These are phyloP conservation scores for Ustilago tritici DNA, from an alignment of 1,284 basidiomycete species.

Conservation along the genomic window DNA sequence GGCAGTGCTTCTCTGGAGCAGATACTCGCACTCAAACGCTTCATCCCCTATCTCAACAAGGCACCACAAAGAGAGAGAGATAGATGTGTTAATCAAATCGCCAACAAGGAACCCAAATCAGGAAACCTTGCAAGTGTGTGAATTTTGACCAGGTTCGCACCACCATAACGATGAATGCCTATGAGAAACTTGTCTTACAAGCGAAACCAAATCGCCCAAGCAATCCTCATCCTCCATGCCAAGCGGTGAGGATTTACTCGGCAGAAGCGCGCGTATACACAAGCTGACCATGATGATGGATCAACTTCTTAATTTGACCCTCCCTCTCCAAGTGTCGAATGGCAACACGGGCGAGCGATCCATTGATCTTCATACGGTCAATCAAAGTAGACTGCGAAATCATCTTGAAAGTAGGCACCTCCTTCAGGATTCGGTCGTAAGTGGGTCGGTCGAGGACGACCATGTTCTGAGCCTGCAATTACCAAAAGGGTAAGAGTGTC, in stretches of 20 bases:
- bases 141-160: too few species aligned
- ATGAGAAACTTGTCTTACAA: neutral
- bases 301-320: constrained; percentile 93
- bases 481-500: neutral
- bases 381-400: constrained; percentile 91
- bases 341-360: constrained; percentile 90
- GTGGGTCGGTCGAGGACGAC: constrained; percentile 79
- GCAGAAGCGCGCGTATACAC: constrained; percentile 77
- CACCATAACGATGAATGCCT: too few species aligned
- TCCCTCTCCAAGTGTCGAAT: constrained; percentile 95
- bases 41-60: too few species aligned
- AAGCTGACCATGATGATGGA: constrained; percentile 93
- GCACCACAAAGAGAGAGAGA: too few species aligned
- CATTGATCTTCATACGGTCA: constrained; percentile 96
- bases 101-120: too few species aligned
- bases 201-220: neutral
- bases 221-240: neutral
- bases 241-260: constrained; percentile 35
- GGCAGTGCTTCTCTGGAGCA: too few species aligned
- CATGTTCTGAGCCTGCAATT: constrained; percentile 75
- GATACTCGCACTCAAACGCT: too few species aligned
- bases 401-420: constrained; percentile 99
- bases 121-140: too few species aligned
- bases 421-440: constrained; percentile 97
- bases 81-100: too few species aligned